phyloP scores from a whole-genome alignment of 495 filamentous ascomycete species.

The Haplographium delicatum region DNA sequence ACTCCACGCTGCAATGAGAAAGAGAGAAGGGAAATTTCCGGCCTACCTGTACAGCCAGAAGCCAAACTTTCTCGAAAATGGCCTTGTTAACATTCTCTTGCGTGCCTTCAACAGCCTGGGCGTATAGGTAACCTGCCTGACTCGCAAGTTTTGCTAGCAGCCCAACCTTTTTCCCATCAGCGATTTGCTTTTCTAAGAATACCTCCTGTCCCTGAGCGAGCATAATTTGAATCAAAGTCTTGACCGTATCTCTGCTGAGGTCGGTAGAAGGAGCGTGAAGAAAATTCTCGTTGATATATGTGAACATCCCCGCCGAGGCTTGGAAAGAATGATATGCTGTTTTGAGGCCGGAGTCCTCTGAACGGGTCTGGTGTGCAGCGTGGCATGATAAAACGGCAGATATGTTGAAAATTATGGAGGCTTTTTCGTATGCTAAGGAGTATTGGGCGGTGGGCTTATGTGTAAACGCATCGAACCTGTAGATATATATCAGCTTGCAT shows the following conservation, averaged over 20 bases:
- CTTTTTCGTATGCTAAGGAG: conserved; percentile 95
- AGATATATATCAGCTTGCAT: conserved; percentile 3
- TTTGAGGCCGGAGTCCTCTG: conserved; percentile 88
- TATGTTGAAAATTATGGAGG: conserved; percentile 99
- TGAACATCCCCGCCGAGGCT: conserved; percentile 97
- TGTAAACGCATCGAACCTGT: conserved; percentile 98
- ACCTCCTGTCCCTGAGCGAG: conserved; percentile 95
- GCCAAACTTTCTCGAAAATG: conserved; percentile 95
- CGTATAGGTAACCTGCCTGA: conserved; percentile 83
- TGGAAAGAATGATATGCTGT: conserved; percentile 98
- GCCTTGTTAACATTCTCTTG: conserved; percentile 90
- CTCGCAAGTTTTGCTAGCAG: conserved; percentile 88
- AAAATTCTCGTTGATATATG: conserved; percentile 99
- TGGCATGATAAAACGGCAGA: conserved; percentile 95
- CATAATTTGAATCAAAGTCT: conserved; percentile 87
- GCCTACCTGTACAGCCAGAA: conserved; percentile 70
- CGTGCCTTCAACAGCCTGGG: conserved; percentile 79
- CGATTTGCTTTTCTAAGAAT: conserved; percentile 92
- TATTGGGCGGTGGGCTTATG: conserved; percentile 94
- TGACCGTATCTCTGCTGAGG: conserved; percentile 89
- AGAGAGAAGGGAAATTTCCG: background rate
- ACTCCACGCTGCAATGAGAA: too few relatives aligned
- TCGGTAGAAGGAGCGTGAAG: conserved; percentile 94
- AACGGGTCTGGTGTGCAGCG: conserved; percentile 86
- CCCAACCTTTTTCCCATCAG: conserved; percentile 88